Conservation (phyloP, 805 yeast species). For the Suhomyces vadensis region DNA sequence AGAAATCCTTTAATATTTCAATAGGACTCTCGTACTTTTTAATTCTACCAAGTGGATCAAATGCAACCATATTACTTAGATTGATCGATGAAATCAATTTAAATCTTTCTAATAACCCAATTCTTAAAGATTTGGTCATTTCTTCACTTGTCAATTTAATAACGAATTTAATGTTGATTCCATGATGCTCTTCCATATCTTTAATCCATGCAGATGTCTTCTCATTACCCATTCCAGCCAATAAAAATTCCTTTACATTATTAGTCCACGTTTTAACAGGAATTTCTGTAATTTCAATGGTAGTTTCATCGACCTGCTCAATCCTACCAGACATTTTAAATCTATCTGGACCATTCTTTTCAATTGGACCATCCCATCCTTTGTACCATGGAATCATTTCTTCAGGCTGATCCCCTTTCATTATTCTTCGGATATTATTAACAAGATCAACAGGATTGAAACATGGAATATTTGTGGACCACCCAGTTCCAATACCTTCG, state of each 20-base stretch:
- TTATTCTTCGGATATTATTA: constrained; percentile 65
- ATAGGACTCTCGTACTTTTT: constrained; percentile 74
- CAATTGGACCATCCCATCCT: constrained; percentile 90
- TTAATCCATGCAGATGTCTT: constrained; percentile 82
- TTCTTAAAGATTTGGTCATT: constrained; percentile 72
- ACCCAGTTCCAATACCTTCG: constrained; percentile 99
- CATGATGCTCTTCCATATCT: constrained; percentile 94
- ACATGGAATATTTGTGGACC: constrained; percentile 93
- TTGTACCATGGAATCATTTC: constrained; percentile 91
- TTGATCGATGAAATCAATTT: constrained; percentile 68
- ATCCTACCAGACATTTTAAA: constrained; percentile 78
- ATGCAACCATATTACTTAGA: constrained; percentile 90
- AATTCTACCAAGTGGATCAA: constrained; percentile 86
- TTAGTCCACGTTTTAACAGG: constrained; percentile 94
- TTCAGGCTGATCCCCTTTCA: constrained; percentile 67
- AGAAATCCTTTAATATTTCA: constrained; percentile 83
- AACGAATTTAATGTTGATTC: constrained; percentile 73
- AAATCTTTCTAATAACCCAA: constrained; percentile 84
- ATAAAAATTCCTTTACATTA: constrained; percentile 79
- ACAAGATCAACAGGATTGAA: constrained; percentile 87
- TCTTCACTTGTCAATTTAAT: constrained; percentile 74
- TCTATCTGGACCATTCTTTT: constrained; percentile 61
- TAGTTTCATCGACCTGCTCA: constrained; percentile 75
- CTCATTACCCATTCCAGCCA: constrained; percentile 77
- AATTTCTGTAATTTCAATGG: constrained; percentile 86